These are phyloP conservation scores for Ophiostoma montium DNA, from an alignment of 2,329 filamentous ascomycete species.

Conservation along the genomic window DNA sequence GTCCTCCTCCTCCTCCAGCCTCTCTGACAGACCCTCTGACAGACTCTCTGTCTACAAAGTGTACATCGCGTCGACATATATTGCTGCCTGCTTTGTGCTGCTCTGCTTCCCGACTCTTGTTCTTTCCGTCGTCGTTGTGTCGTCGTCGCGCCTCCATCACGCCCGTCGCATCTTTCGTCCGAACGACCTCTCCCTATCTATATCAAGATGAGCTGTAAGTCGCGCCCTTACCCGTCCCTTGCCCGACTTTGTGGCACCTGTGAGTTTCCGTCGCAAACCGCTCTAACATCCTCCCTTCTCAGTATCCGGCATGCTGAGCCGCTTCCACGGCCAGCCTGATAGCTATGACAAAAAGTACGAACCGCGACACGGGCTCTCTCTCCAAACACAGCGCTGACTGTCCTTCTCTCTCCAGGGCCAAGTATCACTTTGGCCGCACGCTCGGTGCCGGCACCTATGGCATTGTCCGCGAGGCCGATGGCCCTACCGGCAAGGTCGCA, in stretches of 20 bases:
- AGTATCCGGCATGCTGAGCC: conserved; percentile 88
- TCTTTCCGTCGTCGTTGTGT: neutral
- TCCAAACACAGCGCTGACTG: neutral
- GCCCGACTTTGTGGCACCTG: neutral
- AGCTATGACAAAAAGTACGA: conserved; percentile 96
- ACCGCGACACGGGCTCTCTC: no score
- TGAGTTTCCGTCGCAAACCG: neutral
- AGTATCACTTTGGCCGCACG: conserved; percentile 85
- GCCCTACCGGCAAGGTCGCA: conserved; percentile 71
- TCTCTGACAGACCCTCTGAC: no score
- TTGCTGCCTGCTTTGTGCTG: no score
- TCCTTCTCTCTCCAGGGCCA: conserved; percentile 40
- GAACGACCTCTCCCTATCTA: no score
- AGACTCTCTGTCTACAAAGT: no score
- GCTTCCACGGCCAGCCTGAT: conserved; percentile 89
- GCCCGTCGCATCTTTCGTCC: neutral
- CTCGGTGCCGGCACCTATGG: conserved; percentile 96
- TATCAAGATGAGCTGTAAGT: conserved; percentile 12
- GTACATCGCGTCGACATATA: no score
- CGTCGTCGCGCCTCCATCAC: neutral
- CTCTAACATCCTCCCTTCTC: neutral
- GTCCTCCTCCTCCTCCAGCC: no score
- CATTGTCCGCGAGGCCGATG: conserved; percentile 89
- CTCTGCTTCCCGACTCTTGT: neutral
- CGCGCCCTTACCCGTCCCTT: neutral